These are phyloP conservation scores for Fusarium compactum DNA, from an alignment of 2,329 filamentous ascomycete genomes.

Conservation along the genomic window DNA sequence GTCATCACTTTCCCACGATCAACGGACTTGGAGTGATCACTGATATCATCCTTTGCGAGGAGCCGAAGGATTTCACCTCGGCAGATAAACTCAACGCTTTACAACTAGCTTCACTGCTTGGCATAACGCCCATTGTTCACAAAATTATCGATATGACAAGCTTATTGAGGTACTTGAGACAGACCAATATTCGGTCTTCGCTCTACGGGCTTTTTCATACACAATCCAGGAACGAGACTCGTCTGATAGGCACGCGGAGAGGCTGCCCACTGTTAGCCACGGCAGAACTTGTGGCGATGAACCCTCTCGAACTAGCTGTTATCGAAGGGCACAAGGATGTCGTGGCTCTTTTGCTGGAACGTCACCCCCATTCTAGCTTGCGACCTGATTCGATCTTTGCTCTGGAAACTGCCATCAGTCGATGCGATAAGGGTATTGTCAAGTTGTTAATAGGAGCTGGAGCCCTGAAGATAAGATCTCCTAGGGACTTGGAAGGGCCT, in stretches of 20 bases:
- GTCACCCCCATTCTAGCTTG: neutral
- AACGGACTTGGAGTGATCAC: neutral
- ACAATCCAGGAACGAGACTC: neutral
- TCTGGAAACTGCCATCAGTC: slow-evolving; percentile 1
- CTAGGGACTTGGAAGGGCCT: neutral
- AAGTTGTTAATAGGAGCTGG: neutral
- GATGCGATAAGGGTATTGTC: neutral
- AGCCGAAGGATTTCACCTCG: neutral
- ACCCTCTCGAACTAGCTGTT: slow-evolving; percentile 13
- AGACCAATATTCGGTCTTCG: neutral
- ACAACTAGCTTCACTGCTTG: slow-evolving; percentile 15
- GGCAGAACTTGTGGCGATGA: slow-evolving; percentile 5
- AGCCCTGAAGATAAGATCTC: neutral
- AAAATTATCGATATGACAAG: neutral
- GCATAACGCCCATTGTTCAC: neutral
- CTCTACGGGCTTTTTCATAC: neutral
- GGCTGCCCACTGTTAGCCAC: neutral
- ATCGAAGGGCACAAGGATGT: neutral
- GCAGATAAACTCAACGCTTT: neutral
- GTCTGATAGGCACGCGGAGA: neutral
- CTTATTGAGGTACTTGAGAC: neutral
- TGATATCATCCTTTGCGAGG: neutral
- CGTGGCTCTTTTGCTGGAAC: neutral
- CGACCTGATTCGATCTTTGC: neutral
- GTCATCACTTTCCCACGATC: neutral